These are phyloP conservation scores for Xylogone sp. DNA, from an alignment of 2,329 filamentous ascomycete genomes.

Conservation along the genomic window DNA sequence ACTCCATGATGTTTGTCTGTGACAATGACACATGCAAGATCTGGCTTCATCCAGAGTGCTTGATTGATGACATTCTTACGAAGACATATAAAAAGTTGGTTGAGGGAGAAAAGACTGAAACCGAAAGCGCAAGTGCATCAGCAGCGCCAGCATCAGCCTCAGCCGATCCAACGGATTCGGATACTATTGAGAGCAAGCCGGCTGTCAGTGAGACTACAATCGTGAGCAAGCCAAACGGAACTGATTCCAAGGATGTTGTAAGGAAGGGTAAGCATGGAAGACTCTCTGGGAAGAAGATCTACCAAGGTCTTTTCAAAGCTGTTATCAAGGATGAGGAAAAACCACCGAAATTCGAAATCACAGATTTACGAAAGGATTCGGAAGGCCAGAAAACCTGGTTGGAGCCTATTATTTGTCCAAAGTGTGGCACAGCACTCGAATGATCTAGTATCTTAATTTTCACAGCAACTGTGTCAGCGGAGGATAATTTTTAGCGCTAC, in stretches of 20 bases:
- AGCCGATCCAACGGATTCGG: not conserved
- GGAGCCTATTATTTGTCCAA: constrained; percentile 20
- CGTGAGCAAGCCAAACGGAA: constrained; percentile 15
- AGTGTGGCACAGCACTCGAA: constrained; percentile 19
- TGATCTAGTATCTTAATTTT: constrained; percentile 9
- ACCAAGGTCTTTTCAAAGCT: constrained; percentile 6
- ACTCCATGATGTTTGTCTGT: constrained; percentile 31
- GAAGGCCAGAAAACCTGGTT: constrained; percentile 11
- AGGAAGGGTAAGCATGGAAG: constrained; percentile 1
- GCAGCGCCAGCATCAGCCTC: not conserved
- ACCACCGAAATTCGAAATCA: constrained; percentile 16
- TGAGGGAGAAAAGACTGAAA: constrained; percentile 1
- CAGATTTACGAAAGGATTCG: constrained; percentile 13
- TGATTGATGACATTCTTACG: constrained; percentile 26
- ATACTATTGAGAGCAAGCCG: constrained; percentile 5
- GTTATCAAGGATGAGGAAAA: constrained; percentile 2
- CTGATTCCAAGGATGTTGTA: constrained; percentile 15
- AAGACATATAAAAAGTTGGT: constrained; percentile 19
- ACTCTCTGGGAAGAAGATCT: not conserved
- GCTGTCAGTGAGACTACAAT: constrained; percentile 10
- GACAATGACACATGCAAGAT: constrained; percentile 27
- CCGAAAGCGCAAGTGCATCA: constrained; percentile 3
- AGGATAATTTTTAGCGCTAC: not conserved
- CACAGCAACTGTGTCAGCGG: not conserved
- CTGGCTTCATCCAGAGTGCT: constrained; percentile 33